These are phyloP conservation scores for Meredithiella fracta DNA, from an alignment of 2,329 filamentous ascomycete genomes.

Conservation along the genomic window DNA sequence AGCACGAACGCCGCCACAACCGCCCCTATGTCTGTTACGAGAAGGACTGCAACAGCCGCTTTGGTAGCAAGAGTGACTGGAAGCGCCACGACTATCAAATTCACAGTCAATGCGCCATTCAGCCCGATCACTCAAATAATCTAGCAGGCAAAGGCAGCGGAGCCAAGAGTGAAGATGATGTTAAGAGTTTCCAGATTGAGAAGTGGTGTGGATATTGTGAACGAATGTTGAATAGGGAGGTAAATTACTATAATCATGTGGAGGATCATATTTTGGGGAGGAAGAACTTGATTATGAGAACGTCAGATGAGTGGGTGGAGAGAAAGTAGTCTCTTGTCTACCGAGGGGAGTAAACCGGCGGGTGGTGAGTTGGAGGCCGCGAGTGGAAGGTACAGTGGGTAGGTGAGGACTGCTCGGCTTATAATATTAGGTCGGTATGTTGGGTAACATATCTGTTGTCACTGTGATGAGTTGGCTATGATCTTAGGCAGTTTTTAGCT, in stretches of 20 bases:
- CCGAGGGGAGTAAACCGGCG: too few species aligned
- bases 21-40: slow-evolving; percentile 74
- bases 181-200: neutral
- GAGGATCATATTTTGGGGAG: neutral
- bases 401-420: too few species aligned
- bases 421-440: too few species aligned
- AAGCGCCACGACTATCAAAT: slow-evolving; percentile 73
- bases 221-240: neutral
- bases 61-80: slow-evolving; percentile 91
- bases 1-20: too few species aligned
- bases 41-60: slow-evolving; percentile 48
- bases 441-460: too few species aligned
- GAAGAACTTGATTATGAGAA: too few species aligned
- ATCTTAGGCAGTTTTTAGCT: too few species aligned
- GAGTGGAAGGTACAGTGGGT: too few species aligned
- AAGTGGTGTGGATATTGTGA: neutral
- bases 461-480: too few species aligned
- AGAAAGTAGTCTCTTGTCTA: too few species aligned
- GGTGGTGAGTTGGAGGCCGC: too few species aligned
- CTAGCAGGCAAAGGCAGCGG: neutral
- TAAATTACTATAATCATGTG: neutral
- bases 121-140: neutral
- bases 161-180: neutral
- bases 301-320: too few species aligned
- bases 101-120: slow-evolving; percentile 29